Evolutionary conservation across 495 filamentous ascomycete species (phyloP), one percentile per base, ranked within the genome.

Genomic region (Sordaria brevicollis): DNA sequence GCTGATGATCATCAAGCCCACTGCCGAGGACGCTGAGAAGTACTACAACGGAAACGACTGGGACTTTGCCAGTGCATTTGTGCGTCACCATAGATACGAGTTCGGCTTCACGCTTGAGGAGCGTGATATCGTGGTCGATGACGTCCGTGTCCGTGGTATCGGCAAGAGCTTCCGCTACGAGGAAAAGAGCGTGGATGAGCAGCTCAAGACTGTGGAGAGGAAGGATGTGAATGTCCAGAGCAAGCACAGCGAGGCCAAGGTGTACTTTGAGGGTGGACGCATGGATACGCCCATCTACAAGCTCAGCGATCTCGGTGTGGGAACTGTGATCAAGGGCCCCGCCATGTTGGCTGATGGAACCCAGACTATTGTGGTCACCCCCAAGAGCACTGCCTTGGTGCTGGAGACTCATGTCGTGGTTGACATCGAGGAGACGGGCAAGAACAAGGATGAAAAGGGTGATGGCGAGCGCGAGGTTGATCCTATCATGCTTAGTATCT

Each of bases 331-430:
- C 25, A 82, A 86, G 41, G 95, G 95, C 0, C 96, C 95, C 9
- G 95, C 95, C 0, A 90, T 98, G 71, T 84, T 98, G 68, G 96
- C 95, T 10, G 95, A 99, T 76, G 89, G 93, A 35, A 99, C 95
- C 1, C 95, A 99, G 78, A 99, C 95, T 0, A 93, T 99, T 69
- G 93, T 99, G 3, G 88, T 99, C 17, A 92, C 91, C 0, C 95
- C 95, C 2, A 88, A 87, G 15, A 87, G 93, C 4, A 87, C 89
- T 9, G 91, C 90, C 2, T 72, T 93, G n/a, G 79, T 92, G n/a
- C 87, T 90, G 54, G 83, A 90, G 72, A 93, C 88, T 2, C 92
- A 91, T 70, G 87, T 92, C 11, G 80, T 92, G 66, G 86, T 93
- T 81, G 84, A 96, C 74, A 86, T 93, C 29, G 88, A 86, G 33